Conservation (phyloP, 139 green algal species). For the Coelastrella sp. region DNA sequence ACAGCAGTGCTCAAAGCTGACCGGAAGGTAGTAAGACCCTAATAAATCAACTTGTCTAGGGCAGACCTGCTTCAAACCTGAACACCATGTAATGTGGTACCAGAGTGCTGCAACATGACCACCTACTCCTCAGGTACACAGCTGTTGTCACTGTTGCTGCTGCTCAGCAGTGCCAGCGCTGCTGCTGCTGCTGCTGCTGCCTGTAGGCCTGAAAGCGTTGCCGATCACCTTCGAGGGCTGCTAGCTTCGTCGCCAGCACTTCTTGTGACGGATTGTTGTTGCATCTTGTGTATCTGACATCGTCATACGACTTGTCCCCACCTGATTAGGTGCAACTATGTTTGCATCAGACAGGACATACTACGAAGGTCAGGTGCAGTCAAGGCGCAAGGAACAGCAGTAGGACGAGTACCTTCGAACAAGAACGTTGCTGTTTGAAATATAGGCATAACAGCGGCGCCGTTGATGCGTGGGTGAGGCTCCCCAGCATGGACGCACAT, state of each 20-base stretch:
- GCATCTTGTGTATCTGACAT: conserved; percentile 31
- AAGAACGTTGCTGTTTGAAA: conserved; percentile 44
- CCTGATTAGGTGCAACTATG: background rate
- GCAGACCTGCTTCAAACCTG: too few relatives aligned
- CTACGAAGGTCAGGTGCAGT: too few relatives aligned
- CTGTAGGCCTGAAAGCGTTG: background rate
- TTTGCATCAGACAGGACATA: too few relatives aligned
- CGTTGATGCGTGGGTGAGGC: background rate
- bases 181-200: background rate
- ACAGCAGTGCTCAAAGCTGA: too few relatives aligned
- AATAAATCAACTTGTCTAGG: too few relatives aligned
- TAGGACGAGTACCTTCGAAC: background rate
- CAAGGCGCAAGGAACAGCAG: too few relatives aligned
- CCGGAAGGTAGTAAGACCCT: too few relatives aligned
- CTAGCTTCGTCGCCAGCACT: conserved; percentile 49
- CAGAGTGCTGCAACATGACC: background rate
- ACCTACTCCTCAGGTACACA: background rate
- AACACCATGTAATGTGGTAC: background rate
- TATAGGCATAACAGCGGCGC: conserved; percentile 49
- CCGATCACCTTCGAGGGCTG: conserved; percentile 42
- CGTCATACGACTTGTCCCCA: conserved; percentile 20
- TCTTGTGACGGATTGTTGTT: conserved; percentile 53
- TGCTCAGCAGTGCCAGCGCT: background rate
- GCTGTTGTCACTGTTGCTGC: too few relatives aligned
- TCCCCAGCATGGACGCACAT: background rate